Conservation (phyloP, 2,329 filamentous ascomycete species). For the Paecilomyces fulvus region DNA sequence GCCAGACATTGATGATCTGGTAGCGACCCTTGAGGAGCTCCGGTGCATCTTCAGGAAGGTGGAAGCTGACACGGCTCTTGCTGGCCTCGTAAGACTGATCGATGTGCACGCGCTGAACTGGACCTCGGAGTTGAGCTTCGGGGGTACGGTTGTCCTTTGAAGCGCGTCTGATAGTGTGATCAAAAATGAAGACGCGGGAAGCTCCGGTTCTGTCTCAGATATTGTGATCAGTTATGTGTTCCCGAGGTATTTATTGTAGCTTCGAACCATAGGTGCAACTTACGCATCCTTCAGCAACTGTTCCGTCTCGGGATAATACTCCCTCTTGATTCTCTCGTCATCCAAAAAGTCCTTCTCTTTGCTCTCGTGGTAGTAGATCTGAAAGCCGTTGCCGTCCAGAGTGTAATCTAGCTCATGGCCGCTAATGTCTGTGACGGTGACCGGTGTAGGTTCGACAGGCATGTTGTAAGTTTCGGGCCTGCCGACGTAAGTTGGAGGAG, state of each 20-base stretch:
- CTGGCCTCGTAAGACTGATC: constrained; percentile 42
- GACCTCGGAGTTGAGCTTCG: constrained; percentile 30
- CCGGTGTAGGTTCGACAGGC: constrained; percentile 29
- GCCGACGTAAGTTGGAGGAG: constrained; percentile 26
- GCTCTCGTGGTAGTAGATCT: constrained; percentile 34
- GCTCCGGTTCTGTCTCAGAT: constrained; percentile 30
- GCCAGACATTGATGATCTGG: constrained; percentile 47
- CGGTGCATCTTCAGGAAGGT: constrained; percentile 37
- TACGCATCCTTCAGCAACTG: constrained; percentile 37
- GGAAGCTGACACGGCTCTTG: constrained; percentile 34
- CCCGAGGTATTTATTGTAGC: neutral
- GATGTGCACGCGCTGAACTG: constrained; percentile 45
- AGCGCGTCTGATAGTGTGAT: constrained; percentile 41
- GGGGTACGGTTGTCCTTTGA: constrained; percentile 23
- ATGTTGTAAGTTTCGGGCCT: constrained; percentile 35
- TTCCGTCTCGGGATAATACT: constrained; percentile 42
- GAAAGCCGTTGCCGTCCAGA: constrained; percentile 40
- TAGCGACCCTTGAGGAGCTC: constrained; percentile 36
- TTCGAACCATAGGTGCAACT: neutral
- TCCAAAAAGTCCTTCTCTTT: constrained; percentile 32
- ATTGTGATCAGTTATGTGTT: neutral
- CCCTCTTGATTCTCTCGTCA: constrained; percentile 30
- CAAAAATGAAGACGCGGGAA: constrained; percentile 40
- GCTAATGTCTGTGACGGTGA: constrained; percentile 36
- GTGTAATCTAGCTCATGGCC: constrained; percentile 35